phyloP scores from a whole-genome alignment of 2,329 filamentous ascomycete species.

The Diplodia sapinea region DNA sequence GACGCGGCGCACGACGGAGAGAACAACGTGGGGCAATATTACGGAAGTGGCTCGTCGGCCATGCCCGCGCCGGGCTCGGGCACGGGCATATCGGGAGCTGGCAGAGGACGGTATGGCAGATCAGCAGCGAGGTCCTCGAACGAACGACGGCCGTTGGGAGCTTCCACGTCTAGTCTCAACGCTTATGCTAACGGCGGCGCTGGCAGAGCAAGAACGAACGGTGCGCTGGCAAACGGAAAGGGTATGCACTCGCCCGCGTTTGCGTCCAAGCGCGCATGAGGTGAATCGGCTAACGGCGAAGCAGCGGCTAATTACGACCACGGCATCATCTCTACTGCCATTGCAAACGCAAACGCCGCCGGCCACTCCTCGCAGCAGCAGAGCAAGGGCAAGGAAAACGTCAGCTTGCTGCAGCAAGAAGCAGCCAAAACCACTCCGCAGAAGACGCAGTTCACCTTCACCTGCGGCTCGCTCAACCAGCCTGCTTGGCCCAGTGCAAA shows the following conservation, averaged over 20 bases:
- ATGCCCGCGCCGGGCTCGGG: conserved; percentile 56
- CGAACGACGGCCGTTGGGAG: conserved; percentile 52
- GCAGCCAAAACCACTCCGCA: conserved; percentile 67
- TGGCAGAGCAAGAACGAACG: conserved; percentile 37
- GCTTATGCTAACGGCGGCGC: conserved; percentile 50
- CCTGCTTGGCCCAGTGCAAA: conserved; percentile 74
- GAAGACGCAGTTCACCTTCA: conserved; percentile 94
- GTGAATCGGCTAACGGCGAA: conserved; percentile 42
- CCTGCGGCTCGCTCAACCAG: conserved; percentile 83
- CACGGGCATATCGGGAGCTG: conserved; percentile 81
- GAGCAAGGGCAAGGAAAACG: conserved; percentile 75
- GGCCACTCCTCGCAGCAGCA: conserved; percentile 52
- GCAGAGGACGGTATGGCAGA: conserved; percentile 82
- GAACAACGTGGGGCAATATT: conserved; percentile 57
- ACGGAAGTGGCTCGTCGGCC: conserved; percentile 61
- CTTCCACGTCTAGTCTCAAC: conserved; percentile 51
- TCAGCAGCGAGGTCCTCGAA: conserved; percentile 49
- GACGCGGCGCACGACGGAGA: conserved; percentile 53
- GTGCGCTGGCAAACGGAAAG: conserved; percentile 33
- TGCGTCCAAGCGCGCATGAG: conserved; percentile 39
- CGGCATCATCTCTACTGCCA: conserved; percentile 90
- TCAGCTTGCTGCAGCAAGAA: conserved; percentile 77
- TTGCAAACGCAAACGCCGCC: conserved; percentile 78
- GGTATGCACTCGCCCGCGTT: conserved; percentile 31
- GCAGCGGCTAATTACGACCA: conserved; percentile 51